phyloP scores from a whole-genome alignment of 1,284 basidiomycete species.

The Ganoderma boninense region DNA sequence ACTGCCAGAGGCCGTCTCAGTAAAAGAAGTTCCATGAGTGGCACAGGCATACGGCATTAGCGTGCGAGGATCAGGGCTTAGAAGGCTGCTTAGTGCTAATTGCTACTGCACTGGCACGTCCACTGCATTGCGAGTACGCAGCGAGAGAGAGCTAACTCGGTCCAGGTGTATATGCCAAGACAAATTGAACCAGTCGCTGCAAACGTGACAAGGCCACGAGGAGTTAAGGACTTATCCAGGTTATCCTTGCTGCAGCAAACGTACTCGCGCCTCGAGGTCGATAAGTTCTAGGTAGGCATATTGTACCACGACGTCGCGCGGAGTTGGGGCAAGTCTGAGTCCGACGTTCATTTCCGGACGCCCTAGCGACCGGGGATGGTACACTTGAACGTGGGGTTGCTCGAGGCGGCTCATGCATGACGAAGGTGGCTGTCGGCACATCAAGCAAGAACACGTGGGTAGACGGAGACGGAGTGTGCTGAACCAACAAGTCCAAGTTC shows the following conservation, averaged over 20 bases:
- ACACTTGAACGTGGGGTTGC: background rate
- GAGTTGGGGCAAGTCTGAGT: background rate
- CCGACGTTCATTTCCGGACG: background rate
- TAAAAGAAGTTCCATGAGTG: slow-evolving; percentile 1
- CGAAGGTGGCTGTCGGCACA: background rate
- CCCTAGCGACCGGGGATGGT: background rate
- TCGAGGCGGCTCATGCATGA: background rate
- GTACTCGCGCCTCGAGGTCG: background rate
- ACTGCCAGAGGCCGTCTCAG: background rate
- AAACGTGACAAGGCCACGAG: slow-evolving; percentile 5
- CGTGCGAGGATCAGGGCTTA: background rate
- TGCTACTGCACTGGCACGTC: slow-evolving; percentile 1
- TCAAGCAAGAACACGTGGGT: background rate
- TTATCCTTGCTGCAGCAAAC: background rate
- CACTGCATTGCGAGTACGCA: background rate
- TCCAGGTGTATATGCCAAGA: background rate
- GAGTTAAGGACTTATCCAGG: background rate
- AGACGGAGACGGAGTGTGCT: background rate
- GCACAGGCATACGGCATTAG: background rate
- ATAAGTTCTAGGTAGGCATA: background rate
- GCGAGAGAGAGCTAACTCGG: background rate
- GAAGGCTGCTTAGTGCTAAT: slow-evolving; percentile 2
- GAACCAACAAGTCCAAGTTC: background rate
- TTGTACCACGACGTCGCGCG: background rate
- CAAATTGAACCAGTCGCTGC: background rate